A percentile compares a stretch with the other conserved stretches of the same genome.
Conservation (phyloP, 495 filamentous ascomycete species). For the Tetracladium setigerum region DNA sequence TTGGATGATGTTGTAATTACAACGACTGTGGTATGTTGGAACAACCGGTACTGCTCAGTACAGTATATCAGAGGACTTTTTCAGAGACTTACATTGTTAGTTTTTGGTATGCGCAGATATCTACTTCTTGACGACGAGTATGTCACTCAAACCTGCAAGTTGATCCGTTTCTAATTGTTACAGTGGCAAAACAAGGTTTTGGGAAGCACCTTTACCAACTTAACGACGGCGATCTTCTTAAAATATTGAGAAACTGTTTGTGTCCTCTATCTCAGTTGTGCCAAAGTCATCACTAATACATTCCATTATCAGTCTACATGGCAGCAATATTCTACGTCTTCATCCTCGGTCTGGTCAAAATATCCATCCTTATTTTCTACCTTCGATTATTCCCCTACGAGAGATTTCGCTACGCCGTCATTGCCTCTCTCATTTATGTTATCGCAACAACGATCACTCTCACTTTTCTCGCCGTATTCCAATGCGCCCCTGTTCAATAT, state of each 20-base stretch:
- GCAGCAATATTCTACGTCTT: constrained; percentile 31
- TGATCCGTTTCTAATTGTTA: not conserved
- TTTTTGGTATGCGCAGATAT: too few relatives aligned
- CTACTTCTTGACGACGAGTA: too few relatives aligned
- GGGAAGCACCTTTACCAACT: constrained; percentile 10
- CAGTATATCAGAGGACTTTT: too few relatives aligned
- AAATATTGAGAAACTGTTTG: constrained; percentile 7
- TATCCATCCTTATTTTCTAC: constrained; percentile 45
- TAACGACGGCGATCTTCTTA: constrained; percentile 8
- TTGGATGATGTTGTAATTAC: too few relatives aligned
- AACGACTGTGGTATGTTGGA: too few relatives aligned
- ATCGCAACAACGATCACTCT: constrained; percentile 20
- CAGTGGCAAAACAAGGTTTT: constrained; percentile 3
- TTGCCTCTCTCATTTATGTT: constrained; percentile 24
- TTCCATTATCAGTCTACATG: constrained; percentile 29
- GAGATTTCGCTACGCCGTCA: constrained; percentile 27
- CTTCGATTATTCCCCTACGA: constrained; percentile 39
- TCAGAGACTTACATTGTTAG: too few relatives aligned
- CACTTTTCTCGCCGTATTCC: constrained; percentile 28
- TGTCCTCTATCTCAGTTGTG: not conserved
- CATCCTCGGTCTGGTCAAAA: constrained; percentile 35
- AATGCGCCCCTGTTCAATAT: constrained; percentile 31
- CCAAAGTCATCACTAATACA: not conserved
- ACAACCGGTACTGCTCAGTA: too few relatives aligned
- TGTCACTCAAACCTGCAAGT: not conserved